These are phyloP conservation scores for Ogataea hybrid DNA, from an alignment of 1,139 yeast genomes.

Conservation along the genomic window DNA sequence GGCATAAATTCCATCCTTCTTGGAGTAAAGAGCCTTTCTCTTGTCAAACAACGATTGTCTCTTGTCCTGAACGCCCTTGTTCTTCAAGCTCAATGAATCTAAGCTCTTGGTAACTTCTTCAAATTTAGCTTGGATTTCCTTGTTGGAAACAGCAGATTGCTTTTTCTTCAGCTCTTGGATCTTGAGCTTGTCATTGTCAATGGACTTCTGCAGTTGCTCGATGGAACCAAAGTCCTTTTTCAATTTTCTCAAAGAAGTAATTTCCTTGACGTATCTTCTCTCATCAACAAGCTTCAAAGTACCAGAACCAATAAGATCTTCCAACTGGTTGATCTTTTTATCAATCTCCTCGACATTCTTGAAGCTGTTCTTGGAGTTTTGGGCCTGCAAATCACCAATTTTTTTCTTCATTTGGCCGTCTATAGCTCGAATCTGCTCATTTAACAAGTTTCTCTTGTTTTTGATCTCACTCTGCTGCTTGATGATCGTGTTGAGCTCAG, in stretches of 20 bases:
- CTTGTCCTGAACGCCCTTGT: constrained; percentile 65
- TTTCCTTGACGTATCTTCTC: constrained; percentile 81
- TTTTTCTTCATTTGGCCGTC: constrained; percentile 77
- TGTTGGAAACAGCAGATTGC: constrained; percentile 55
- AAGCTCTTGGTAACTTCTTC: constrained; percentile 63
- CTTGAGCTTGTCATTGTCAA: constrained; percentile 78
- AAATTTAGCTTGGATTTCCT: constrained; percentile 52
- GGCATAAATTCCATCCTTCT: constrained; percentile 66
- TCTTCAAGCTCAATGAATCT: constrained; percentile 56
- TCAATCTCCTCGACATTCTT: constrained; percentile 80
- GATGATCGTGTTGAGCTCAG: constrained; percentile 62
- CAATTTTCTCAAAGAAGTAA: constrained; percentile 77
- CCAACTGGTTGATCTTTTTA: constrained; percentile 65
- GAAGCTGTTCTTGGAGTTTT: constrained; percentile 68
- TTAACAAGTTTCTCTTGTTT: constrained; percentile 62
- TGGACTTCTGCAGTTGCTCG: constrained; percentile 71
- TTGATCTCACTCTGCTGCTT: constrained; percentile 71
- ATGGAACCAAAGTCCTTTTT: constrained; percentile 76
- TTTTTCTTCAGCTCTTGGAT: constrained; percentile 73
- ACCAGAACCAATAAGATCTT: constrained; percentile 76
- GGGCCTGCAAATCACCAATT: constrained; percentile 68
- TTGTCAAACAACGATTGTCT: constrained; percentile 61
- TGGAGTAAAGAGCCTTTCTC: constrained; percentile 66
- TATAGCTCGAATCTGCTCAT: constrained; percentile 69
- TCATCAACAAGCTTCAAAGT: constrained; percentile 87